A percentile compares a stretch with the other conserved stretches of the same genome.
These are phyloP conservation scores for Tylopilus sp. DNA, from an alignment of 1,284 basidiomycete species.

Conservation along the genomic window DNA sequence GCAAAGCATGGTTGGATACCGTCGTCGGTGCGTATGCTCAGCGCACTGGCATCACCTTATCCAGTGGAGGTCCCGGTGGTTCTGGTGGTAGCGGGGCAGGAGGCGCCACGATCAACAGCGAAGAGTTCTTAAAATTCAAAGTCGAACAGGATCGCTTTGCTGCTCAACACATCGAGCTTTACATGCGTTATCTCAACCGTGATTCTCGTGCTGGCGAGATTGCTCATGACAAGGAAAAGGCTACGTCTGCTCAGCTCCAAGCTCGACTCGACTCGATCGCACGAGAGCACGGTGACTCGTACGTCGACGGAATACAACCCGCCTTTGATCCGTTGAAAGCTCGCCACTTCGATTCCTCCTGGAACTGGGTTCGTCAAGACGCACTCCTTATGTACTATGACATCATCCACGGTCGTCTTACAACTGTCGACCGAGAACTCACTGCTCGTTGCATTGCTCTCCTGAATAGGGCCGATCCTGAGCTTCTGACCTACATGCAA, in stretches of 20 bases:
- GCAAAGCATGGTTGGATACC: constrained; percentile 90
- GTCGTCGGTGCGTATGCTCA: constrained; percentile 85
- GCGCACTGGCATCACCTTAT: constrained; percentile 84
- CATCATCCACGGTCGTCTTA: constrained; percentile 92
- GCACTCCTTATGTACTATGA: constrained; percentile 96
- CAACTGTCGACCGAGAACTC: constrained; percentile 90
- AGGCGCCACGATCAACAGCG: constrained; percentile 91
- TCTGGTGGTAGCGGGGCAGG: constrained; percentile 63
- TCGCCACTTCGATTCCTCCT: constrained; percentile 95
- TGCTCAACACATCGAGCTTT: constrained; percentile 89
- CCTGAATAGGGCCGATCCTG: constrained; percentile 95
- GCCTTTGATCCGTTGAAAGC: constrained; percentile 94
- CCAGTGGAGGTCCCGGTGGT: constrained; percentile 61
- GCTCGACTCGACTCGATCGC: constrained; percentile 84
- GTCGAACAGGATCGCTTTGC: constrained; percentile 91
- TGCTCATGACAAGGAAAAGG: constrained; percentile 84
- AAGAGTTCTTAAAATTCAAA: constrained; percentile 97
- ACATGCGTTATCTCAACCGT: constrained; percentile 93
- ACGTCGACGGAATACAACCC: constrained; percentile 94
- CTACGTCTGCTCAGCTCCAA: constrained; percentile 71
- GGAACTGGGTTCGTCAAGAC: constrained; percentile 99
- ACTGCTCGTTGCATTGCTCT: constrained; percentile 97
- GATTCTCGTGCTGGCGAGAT: constrained; percentile 92
- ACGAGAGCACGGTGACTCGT: constrained; percentile 89
- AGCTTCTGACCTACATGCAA: constrained; percentile 91